Conservation (phyloP, 2,329 filamentous ascomycete species). For the Hypoxylon sp. region DNA sequence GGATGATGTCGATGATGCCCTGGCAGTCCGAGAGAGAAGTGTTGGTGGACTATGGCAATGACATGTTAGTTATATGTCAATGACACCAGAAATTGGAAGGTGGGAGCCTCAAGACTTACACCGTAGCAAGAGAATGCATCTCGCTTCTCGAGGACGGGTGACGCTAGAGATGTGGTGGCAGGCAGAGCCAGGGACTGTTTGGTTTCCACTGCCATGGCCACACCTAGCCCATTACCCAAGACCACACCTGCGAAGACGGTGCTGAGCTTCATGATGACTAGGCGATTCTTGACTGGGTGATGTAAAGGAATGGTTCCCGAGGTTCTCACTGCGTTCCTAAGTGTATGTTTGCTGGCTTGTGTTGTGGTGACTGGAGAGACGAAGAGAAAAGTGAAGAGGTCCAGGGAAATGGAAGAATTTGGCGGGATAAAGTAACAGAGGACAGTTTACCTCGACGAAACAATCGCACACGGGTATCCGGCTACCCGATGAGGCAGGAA, state of each 20-base stretch:
- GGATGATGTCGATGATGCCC: slow-evolving; percentile 42
- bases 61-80: neutral
- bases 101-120: slow-evolving; percentile 31
- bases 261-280: slow-evolving; percentile 29
- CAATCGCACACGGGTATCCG: neutral
- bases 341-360: neutral
- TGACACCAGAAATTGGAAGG: neutral
- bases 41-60: slow-evolving; percentile 35
- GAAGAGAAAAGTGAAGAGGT: neutral
- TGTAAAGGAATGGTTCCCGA: neutral
- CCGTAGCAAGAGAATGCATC: slow-evolving; percentile 49
- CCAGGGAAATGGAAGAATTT: neutral
- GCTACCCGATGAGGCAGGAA: neutral
- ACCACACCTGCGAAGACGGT: slow-evolving; percentile 20
- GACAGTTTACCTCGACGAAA: slow-evolving; percentile 1
- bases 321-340: neutral
- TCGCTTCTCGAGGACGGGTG: slow-evolving; percentile 41
- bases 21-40: slow-evolving; percentile 45
- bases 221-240: slow-evolving; percentile 13
- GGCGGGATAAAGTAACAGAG: neutral
- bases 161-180: neutral
- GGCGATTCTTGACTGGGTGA: neutral
- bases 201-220: slow-evolving; percentile 6
- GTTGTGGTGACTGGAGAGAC: slow-evolving; percentile 1
- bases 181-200: neutral